A percentile compares a stretch with the other conserved stretches of the same genome.
Evolutionary conservation across 108 stramenopile species (phyloP).

Genomic region (Poteriospumella lacustris): DNA sequence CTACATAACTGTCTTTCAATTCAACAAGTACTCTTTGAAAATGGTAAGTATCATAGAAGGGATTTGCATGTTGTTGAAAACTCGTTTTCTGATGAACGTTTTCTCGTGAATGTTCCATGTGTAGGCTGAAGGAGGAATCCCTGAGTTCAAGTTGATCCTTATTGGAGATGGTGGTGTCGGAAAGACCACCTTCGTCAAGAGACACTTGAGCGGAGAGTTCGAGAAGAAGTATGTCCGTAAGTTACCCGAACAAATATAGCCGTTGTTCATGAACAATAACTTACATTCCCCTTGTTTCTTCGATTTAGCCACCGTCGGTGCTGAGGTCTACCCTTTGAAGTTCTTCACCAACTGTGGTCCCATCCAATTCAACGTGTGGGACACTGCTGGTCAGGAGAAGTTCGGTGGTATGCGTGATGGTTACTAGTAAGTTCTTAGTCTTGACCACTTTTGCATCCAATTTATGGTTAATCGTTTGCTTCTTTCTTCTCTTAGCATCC

Average conservation of each 20-base stretch:
- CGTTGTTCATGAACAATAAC: neutral
- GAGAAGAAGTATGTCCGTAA: slow-evolving; percentile 98
- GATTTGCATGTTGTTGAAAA: neutral
- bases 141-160: slow-evolving; percentile 99
- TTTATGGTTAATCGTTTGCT: neutral
- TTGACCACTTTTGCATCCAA: slow-evolving; percentile 35
- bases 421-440: slow-evolving; percentile 43
- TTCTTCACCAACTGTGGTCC: slow-evolving; percentile 98
- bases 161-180: slow-evolving; percentile 98
- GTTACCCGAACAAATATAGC: neutral
- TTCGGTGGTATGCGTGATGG: slow-evolving; percentile 95
- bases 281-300: neutral
- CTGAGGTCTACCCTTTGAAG: slow-evolving; percentile 82
- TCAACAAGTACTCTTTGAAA: slow-evolving; percentile 59
- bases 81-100: neutral
- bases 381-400: slow-evolving; percentile 99
- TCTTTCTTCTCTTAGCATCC: slow-evolving; percentile 66
- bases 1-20: too few species aligned
- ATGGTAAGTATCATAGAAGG: slow-evolving; percentile 20
- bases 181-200: slow-evolving; percentile 99
- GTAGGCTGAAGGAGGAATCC: slow-evolving; percentile 56
- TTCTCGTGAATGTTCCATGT: neutral
- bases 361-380: slow-evolving; percentile 99
- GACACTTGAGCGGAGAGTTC: slow-evolving; percentile 98
- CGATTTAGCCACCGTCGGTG: slow-evolving; percentile 44